These are phyloP conservation scores for Fraxinus floribunda DNA, from an alignment of 305 asterid genomes.

Conservation along the genomic window DNA sequence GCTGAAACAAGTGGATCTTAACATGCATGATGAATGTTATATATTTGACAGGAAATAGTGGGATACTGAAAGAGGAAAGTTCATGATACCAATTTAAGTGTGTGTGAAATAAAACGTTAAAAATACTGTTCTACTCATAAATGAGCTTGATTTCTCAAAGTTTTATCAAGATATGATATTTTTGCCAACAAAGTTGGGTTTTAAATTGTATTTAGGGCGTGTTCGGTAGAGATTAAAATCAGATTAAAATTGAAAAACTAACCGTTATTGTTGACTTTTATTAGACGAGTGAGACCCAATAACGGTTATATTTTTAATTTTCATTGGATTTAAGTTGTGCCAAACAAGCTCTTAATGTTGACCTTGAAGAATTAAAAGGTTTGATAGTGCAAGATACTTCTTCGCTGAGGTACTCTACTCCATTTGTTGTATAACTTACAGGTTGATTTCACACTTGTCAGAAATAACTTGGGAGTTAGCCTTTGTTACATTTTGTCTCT, in stretches of 20 bases:
- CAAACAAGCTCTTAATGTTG: neutral
- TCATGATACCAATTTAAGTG: neutral
- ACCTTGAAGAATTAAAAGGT: neutral
- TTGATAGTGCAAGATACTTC: neutral
- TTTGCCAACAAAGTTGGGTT: neutral
- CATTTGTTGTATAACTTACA: neutral
- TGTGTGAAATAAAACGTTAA: neutral
- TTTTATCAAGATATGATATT: neutral
- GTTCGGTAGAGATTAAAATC: no score
- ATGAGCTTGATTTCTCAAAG: neutral
- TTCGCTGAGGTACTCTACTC: neutral
- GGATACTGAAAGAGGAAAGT: neutral
- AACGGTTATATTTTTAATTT: no score
- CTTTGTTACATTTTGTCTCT: neutral
- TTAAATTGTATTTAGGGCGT: neutral
- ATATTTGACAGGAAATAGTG: neutral
- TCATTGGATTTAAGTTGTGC: no score
- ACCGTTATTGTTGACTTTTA: no score
- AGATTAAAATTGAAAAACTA: no score
- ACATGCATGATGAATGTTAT: neutral
- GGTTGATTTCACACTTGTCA: neutral
- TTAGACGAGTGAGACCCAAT: no score
- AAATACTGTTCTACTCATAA: neutral
- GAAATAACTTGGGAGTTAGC: neutral
- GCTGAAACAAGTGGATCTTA: neutral